Evolutionary conservation across 2,329 filamentous ascomycete genomes (phyloP).

Genomic region (Paraconiothyrium sp.): DNA sequence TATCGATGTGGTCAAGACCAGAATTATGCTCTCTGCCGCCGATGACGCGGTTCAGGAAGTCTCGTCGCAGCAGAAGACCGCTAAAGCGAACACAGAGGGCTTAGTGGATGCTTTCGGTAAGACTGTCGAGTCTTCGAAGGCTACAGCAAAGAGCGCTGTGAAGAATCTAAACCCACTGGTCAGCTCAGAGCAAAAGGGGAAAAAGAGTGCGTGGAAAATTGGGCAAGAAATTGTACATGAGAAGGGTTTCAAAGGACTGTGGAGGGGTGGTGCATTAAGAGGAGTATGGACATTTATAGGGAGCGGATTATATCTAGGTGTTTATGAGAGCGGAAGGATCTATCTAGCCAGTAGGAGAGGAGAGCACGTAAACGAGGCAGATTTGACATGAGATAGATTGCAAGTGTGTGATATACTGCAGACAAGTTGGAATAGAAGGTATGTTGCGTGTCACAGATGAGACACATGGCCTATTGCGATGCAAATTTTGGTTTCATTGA

Average conservation of each 20-base stretch:
- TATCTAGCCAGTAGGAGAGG: constrained; percentile 58
- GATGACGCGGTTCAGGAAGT: constrained; percentile 32
- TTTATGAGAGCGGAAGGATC: constrained; percentile 81
- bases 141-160: constrained; percentile 44
- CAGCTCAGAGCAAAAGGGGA: constrained; percentile 38
- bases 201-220: constrained; percentile 63
- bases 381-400: constrained; percentile 31
- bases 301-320: constrained; percentile 83
- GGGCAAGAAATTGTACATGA: constrained; percentile 71
- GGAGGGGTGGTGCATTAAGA: constrained; percentile 77
- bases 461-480: too few relatives aligned
- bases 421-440: too few relatives aligned
- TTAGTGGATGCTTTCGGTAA: constrained; percentile 55
- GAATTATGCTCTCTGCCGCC: constrained; percentile 76
- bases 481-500: too few relatives aligned
- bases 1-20: constrained; percentile 87
- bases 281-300: constrained; percentile 84
- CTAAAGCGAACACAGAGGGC: constrained; percentile 26
- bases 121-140: constrained; percentile 40
- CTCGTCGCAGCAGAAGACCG: constrained; percentile 19
- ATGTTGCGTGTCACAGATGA: too few relatives aligned
- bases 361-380: constrained; percentile 49
- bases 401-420: background rate
- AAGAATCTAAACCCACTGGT: constrained; percentile 32
- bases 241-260: constrained; percentile 77